Evolutionary conservation across 73 alveolate species (phyloP), one percentile per base, ranked within the genome.

Genomic region (Paraurostyla sp.): DNA sequence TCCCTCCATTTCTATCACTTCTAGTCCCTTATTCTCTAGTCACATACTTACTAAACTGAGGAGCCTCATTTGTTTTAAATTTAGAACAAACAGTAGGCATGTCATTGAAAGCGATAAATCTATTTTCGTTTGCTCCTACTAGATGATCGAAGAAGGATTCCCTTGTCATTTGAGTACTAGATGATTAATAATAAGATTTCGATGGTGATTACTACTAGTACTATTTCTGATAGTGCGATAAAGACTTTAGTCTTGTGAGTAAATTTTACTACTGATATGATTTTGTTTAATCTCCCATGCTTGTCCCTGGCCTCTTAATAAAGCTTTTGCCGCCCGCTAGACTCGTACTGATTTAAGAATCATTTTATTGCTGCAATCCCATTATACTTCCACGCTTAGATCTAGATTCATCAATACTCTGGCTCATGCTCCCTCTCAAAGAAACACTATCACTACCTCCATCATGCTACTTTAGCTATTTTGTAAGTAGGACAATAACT

Each of bases 141-240:
- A 75, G 43, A 29, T n/a, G 18, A 50, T 75, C 87, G 32, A 75
- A 75, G 75, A 75, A 75, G 11, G 87, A 75, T 49, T 75, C 87
- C 20, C 87, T 7, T 25, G 62, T 60, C 50, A 60, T 33, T 9
- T 60, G 9, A 30, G 9, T 30, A 6, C 23, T 29, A 29, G 78
- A 33, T 30, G 52, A 45, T 60, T 29, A 11, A 27, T 45, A 13
- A 13, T 60, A 4, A 4, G 78, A 13, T 13, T 52, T 15, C 36
- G 15, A 6, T 11, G 71, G 13, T 54, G 33, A 54, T 11, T 18
- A 54, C 22, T 54, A n/a, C n/a, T n/a, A n/a, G n/a, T n/a, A n/a
- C n/a, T n/a, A n/a, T n/a, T n/a, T n/a, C n/a, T n/a, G n/a, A n/a
- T n/a, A n/a, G n/a, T n/a, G n/a, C n/a, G n/a, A n/a, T n/a, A n/a